phyloP scores from a whole-genome alignment of 805 yeast genomes.

The Sungouiella blattae region DNA sequence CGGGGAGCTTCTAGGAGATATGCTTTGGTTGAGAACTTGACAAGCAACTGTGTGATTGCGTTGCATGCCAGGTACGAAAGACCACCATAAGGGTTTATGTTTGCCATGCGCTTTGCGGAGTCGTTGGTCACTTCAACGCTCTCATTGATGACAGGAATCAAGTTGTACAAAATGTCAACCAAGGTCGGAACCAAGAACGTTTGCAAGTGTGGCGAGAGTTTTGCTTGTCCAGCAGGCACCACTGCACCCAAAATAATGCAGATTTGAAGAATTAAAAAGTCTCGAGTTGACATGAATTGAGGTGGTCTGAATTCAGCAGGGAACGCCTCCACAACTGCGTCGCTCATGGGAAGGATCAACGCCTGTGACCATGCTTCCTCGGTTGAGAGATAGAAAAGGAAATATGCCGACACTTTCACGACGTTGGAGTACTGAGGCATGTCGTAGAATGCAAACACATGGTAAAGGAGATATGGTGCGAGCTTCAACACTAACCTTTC shows the following conservation, averaged over 20 bases:
- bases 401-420: slow-evolving; percentile 49
- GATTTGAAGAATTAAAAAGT: slow-evolving; percentile 55
- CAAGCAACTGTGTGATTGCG: slow-evolving; percentile 41
- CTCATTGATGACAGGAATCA: slow-evolving; percentile 39
- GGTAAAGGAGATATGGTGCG: slow-evolving; percentile 51
- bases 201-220: slow-evolving; percentile 22
- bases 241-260: slow-evolving; percentile 23
- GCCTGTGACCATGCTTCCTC: slow-evolving; percentile 34
- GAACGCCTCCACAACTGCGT: slow-evolving; percentile 43
- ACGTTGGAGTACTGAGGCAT: slow-evolving; percentile 36
- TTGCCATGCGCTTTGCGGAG: slow-evolving; percentile 22
- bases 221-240: slow-evolving; percentile 23
- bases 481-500: slow-evolving; percentile 52
- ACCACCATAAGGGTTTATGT: slow-evolving; percentile 36
- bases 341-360: slow-evolving; percentile 45
- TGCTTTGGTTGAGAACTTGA: slow-evolving; percentile 31
- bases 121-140: slow-evolving; percentile 13
- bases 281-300: slow-evolving; percentile 53
- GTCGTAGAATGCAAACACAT: slow-evolving; percentile 48
- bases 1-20: slow-evolving; percentile 36
- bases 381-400: slow-evolving; percentile 49
- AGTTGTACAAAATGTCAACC: slow-evolving; percentile 59
- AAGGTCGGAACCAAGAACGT: slow-evolving; percentile 39
- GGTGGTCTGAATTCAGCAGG: slow-evolving; percentile 51
- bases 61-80: slow-evolving; percentile 51